Base-by-base conservation (phyloP, 2,329 filamentous ascomycete species). In the Aschersonia sp. region DNA sequence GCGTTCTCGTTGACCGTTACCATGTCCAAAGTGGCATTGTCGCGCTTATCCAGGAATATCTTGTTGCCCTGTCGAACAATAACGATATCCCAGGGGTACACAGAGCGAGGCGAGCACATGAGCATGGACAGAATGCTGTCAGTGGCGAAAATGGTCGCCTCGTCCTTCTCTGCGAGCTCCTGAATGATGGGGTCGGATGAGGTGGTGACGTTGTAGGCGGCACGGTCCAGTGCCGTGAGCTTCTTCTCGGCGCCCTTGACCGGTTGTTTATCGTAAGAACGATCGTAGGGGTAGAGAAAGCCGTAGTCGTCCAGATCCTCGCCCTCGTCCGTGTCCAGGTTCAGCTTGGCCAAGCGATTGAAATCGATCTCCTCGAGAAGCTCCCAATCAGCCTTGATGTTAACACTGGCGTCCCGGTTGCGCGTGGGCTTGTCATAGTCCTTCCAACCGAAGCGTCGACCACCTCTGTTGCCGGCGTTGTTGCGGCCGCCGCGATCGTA, bases 1-100 rank as follows among this genome's bases (percentile, higher is more conserved):
- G 92, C 92, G 68, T 98, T 98, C 74, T 98, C 92, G 70, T 98
- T 98, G 67, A 98, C 92, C 1, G 91, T 96, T 52, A 97, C 89
- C 80, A 97, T 88, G 70, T 98, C 92, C 46, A 98, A 80, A 50
- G 85, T 86, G 51, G 89, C 89, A 60, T 89, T 91, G 52, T 96
- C 89, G 55, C 92, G 87, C 82, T 98, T 98, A 77, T 98, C 92
- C 55, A 98, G 82, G 80, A 89, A 98, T 68, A 98, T 82, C 79
- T 96, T 96, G 80, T 89, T 86, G 66, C 85, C 88, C 66, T 94
- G 88, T 66, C 86, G 83, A 53, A 88, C 75, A 61, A 98, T 94
- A 63, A 98, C 84, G 59, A 98, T 83, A 68, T 98, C 92, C 92
- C 92, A 98, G 43, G 89, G 89, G 74, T 97, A 97, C 53, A 98